Conservation (phyloP, 2,329 filamentous ascomycete genomes). For the Ceratocystis papillata region DNA sequence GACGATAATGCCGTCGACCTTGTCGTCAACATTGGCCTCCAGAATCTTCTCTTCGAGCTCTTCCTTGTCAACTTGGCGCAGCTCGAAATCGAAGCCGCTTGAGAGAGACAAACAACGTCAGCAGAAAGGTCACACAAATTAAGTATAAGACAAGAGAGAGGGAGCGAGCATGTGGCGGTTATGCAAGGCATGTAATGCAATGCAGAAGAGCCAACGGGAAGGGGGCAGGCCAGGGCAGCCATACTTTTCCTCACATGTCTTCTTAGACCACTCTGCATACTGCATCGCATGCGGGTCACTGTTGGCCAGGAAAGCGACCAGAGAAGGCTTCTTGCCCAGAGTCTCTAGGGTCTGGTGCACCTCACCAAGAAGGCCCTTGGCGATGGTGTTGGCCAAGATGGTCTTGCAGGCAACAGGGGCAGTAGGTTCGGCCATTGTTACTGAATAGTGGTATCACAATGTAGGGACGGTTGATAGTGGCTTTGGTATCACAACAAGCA, state of each 20-base stretch:
- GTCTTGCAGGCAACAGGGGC: conserved; percentile 64
- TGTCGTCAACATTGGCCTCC: conserved; percentile 65
- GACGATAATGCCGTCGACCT: conserved; percentile 83
- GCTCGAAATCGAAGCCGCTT: conserved; percentile 81
- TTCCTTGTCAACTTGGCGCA: conserved; percentile 76
- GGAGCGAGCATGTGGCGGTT: background rate
- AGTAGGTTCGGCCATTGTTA: conserved; percentile 20
- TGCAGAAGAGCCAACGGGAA: conserved; percentile 9
- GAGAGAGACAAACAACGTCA: conserved; percentile 3
- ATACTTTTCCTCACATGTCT: conserved; percentile 94
- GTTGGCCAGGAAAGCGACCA: conserved; percentile 89
- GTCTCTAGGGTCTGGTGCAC: conserved; percentile 64
- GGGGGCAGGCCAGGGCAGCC: conserved; percentile 29
- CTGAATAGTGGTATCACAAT: background rate
- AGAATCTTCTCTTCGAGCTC: conserved; percentile 81
- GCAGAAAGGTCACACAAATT: background rate
- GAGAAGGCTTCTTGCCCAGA: conserved; percentile 60
- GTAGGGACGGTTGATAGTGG: background rate
- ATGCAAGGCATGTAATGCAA: background rate
- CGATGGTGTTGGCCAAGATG: conserved; percentile 76
- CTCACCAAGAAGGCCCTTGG: conserved; percentile 68
- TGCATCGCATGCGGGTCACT: conserved; percentile 79
- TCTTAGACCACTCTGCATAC: conserved; percentile 95
- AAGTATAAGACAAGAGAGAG: background rate
- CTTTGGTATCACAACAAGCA: background rate